Percentiles rank a stretch among this genome's conserved stretches.
Evolutionary conservation across 1,284 basidiomycete genomes (phyloP).

Genomic region (Ustilago esculenta): DNA sequence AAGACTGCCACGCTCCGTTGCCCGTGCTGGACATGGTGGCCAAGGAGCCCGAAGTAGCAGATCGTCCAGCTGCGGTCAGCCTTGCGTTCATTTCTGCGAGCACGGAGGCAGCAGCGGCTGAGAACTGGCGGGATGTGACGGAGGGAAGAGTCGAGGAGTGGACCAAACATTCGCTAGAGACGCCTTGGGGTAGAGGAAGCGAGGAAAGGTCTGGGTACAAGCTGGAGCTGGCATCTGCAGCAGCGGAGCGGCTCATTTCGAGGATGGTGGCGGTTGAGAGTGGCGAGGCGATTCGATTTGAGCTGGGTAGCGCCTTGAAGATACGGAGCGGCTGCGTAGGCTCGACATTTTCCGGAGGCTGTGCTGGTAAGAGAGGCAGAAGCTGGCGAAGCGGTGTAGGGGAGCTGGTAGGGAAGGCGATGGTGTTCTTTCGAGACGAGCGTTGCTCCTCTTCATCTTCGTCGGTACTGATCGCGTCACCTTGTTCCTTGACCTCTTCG

Average conservation of each 20-base stretch:
- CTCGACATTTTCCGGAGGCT: not conserved
- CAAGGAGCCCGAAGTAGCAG: conserved; percentile 26
- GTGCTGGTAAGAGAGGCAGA: conserved; percentile 8
- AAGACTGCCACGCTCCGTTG: conserved; percentile 22
- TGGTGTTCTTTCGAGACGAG: conserved; percentile 24
- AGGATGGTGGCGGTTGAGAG: conserved; percentile 32
- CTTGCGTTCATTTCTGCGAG: conserved; percentile 56
- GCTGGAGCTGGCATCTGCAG: conserved; percentile 6
- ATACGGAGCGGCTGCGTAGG: conserved; percentile 45
- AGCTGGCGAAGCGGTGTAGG: conserved; percentile 3
- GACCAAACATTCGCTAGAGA: conserved; percentile 21
- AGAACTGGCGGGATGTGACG: conserved; percentile 42
- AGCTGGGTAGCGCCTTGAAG: conserved; percentile 45
- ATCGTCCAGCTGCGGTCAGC: conserved; percentile 38
- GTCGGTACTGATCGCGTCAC: conserved; percentile 25
- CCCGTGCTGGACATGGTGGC: conserved; percentile 31
- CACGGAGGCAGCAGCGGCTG: conserved; percentile 44
- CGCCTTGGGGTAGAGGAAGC: conserved; percentile 18
- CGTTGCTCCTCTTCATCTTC: conserved; percentile 16
- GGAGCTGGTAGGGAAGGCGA: conserved; percentile 11
- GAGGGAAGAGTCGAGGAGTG: conserved; percentile 42
- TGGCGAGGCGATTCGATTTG: conserved; percentile 28
- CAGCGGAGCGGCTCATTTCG: conserved; percentile 19
- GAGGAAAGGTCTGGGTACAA: conserved; percentile 36
- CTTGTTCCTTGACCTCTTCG: conserved; percentile 32